Base-by-base conservation (phyloP, 352 stramenopile genomes). In the Phytophthora ohioensis region DNA sequence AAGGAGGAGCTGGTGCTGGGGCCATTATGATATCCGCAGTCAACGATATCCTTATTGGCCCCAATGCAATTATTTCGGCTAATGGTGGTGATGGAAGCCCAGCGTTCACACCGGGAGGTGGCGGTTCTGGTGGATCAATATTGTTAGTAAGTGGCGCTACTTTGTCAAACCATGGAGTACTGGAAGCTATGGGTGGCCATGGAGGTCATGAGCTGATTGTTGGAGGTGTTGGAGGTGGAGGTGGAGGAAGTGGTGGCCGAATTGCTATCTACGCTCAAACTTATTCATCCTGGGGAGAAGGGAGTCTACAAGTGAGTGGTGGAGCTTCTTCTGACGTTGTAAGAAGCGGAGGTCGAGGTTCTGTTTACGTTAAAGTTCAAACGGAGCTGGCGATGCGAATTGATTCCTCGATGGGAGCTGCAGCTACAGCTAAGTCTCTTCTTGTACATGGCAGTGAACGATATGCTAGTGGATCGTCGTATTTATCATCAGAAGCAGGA, bases 21-120 rank as follows among this genome's bases (percentile, higher is more conserved):
- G 76, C 71, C 2, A 81, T 93, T n/a, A 69, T 90, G 38, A 73
- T 99, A 6, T 84, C 92, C 4, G 95, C 97, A 2, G 66, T 97
- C 5, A 99, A 99, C 71, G 97, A 99, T 66, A 90, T 99, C 15
- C 71, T 96, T 4, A 79, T 99, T 6, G 95, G 93, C 0, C 68
- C 71, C 0, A 91, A 90, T 62, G 88, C 79, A 11, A 75, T 76
- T 15, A 78, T 99, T 41, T 80, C 71, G 17, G 92, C 93, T 1
- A 92, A 98, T 38, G 90, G 90, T 6, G 86, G 73, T 0, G 57
- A 71, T 8, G 90, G 89, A 5, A 72, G 77, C 13, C 61, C 74
- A 15, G 87, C 75, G 1, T 91, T 78, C 57, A 89, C 78, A 5
- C 84, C 85, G 21, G 88, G 85, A 17, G 81, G 84, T 46, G 82